Conservation (phyloP, 371 early-diverging fungal species). For the Parasitella parasitica region DNA sequence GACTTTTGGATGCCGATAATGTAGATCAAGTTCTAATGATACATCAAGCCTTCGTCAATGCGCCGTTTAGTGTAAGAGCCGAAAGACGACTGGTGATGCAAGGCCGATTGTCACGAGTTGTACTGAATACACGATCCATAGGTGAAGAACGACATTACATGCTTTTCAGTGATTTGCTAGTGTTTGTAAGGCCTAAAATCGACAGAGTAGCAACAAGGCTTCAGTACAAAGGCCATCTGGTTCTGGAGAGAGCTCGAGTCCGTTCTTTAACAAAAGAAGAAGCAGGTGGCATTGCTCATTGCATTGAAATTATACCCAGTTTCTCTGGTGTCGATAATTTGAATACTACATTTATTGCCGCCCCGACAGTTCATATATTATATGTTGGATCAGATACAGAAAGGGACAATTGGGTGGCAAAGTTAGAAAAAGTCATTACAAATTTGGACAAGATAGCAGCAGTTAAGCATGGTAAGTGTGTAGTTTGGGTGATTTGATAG, state of each 20-base stretch:
- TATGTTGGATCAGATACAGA: constrained; percentile 27
- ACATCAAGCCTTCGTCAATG: constrained; percentile 37
- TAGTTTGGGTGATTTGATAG: background rate
- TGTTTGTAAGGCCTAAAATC: constrained; percentile 34
- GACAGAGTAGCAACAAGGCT: constrained; percentile 21
- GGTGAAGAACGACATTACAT: constrained; percentile 44
- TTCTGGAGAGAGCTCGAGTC: constrained; percentile 33
- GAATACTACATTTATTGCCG: constrained; percentile 38
- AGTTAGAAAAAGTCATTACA: constrained; percentile 27
- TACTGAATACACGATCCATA: constrained; percentile 20
- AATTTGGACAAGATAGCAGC: constrained; percentile 32
- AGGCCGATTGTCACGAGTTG: constrained; percentile 31
- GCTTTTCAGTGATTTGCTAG: constrained; percentile 43
- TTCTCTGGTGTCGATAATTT: constrained; percentile 42
- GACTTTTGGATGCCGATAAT: constrained; percentile 41
- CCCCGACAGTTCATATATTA: constrained; percentile 32
- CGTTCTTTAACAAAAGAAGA: constrained; percentile 35
- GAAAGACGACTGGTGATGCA: constrained; percentile 38
- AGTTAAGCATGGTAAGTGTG: constrained; percentile 25
- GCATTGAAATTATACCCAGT: constrained; percentile 38
- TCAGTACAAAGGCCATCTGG: constrained; percentile 45
- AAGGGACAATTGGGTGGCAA: constrained; percentile 30
- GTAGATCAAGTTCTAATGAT: constrained; percentile 46
- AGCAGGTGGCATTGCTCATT: constrained; percentile 38
- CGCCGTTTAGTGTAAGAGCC: constrained; percentile 40